Base-by-base conservation (phyloP, 192 early-diverging fungal genomes). In the Cladochytrium replicatum region DNA sequence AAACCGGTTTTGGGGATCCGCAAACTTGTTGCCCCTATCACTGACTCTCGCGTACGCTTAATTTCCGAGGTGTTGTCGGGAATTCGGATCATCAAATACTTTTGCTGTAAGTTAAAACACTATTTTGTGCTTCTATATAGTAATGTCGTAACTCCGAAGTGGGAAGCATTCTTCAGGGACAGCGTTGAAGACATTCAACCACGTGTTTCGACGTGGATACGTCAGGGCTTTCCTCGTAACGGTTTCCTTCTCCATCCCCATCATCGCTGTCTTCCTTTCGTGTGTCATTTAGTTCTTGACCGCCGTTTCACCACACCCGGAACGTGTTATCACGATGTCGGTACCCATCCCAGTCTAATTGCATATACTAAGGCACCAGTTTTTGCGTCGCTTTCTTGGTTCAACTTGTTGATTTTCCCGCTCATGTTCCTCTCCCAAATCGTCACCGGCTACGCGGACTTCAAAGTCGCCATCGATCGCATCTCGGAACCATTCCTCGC, bases 1-100 rank as follows among this genome's bases (percentile, higher is more conserved):
- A 53, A 43, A 29, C 44, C 38, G 13, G 43, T 79, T 32, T 40
- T 46, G 4, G 26, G 5, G 13, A 63, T 78, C 50, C 59, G 77
- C 30, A 54, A 54, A 21, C 41, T 7, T 25, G 60, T 76, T 30
- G 68, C 71, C 0, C 70, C 74, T 1, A 66, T 87, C 15, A 87
- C 86, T 5, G 86, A 88, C 58, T 61, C 58, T 24, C 81, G 86
- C 48, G 80, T 88, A 46, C 84, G 84, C 30, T 44, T 76, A 0
- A 85, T 72, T 0, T 77, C 81, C 32, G 85, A 87, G 42, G 64
- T 80, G 27, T 54, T 89, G 25, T 55, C 65, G 19, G 82, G 83
- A 13, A 89, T 87, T 61, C 75, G 82, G 19, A 71, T 85, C 31
- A 76, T 87, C 59, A 87, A 87, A 54, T 80, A 81, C 50, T 84